Evolutionary conservation across 2,329 filamentous ascomycete genomes (phyloP).

Genomic region (Cordyceps cicadae): DNA sequence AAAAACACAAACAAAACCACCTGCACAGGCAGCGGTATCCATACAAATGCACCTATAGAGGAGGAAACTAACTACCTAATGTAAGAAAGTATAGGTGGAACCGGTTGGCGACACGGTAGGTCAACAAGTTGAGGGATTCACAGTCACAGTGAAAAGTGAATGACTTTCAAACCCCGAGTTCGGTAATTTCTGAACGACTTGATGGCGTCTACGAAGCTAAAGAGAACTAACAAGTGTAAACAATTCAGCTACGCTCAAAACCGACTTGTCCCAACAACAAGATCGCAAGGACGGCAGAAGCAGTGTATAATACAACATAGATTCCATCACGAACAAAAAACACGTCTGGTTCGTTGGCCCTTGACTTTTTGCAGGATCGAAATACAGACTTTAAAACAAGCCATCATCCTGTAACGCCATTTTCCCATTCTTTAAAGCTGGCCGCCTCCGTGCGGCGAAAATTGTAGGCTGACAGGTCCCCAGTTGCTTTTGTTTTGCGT

Average conservation of each 20-base stretch:
- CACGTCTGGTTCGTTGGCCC: neutral
- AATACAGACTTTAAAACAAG: constrained; percentile 3
- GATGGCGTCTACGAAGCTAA: neutral
- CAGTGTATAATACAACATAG: neutral
- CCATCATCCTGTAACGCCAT: constrained; percentile 9
- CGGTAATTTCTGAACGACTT: neutral
- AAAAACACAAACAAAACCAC: too few relatives aligned
- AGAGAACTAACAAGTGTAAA: neutral
- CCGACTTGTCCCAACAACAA: neutral
- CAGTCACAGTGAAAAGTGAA: neutral
- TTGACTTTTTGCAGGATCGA: neutral
- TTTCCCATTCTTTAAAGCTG: constrained; percentile 7
- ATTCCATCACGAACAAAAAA: neutral
- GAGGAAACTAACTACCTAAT: too few relatives aligned
- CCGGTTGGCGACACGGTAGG: too few relatives aligned
- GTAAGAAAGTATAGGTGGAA: neutral
- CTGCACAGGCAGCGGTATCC: too few relatives aligned
- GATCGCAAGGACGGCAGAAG: neutral
- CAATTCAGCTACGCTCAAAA: neutral
- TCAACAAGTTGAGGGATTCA: neutral
- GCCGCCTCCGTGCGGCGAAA: neutral
- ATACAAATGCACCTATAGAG: too few relatives aligned
- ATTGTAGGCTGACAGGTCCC: neutral
- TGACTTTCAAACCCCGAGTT: neutral
- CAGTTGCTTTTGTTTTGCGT: neutral